Conservation (phyloP, 495 filamentous ascomycete genomes). For the Podospora didyma region DNA sequence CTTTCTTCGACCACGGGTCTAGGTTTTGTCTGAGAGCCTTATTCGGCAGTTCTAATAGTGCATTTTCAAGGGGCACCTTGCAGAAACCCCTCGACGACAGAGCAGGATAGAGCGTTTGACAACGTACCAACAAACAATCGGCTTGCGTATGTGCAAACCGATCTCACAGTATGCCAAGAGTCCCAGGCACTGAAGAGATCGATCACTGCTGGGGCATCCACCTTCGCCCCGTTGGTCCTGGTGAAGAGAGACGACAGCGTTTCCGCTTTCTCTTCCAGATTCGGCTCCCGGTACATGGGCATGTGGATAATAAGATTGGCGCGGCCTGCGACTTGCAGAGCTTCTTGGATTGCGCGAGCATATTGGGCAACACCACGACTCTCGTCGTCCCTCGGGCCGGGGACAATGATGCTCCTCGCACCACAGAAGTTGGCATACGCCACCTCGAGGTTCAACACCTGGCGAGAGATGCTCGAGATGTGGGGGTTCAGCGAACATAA, state of each 20-base stretch:
- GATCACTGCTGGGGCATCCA: slow-evolving; percentile 31
- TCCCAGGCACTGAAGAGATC: slow-evolving; percentile 83
- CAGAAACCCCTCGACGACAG: too few species aligned
- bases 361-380: slow-evolving; percentile 58
- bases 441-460: slow-evolving; percentile 85
- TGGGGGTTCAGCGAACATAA: slow-evolving; percentile 77
- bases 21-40: too few species aligned
- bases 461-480: slow-evolving; percentile 76
- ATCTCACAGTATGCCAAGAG: slow-evolving; percentile 84
- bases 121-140: slow-evolving; percentile 83
- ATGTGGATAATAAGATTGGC: slow-evolving; percentile 77
- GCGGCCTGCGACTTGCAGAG: slow-evolving; percentile 64
- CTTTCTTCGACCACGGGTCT: too few species aligned
- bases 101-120: not conserved
- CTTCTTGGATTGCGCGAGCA: slow-evolving; percentile 80
- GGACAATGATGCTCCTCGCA: slow-evolving; percentile 74
- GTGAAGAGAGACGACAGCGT: slow-evolving; percentile 34
- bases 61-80: too few species aligned
- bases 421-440: slow-evolving; percentile 95
- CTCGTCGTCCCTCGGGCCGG: slow-evolving; percentile 58
- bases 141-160: slow-evolving; percentile 78
- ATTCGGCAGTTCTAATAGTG: too few species aligned
- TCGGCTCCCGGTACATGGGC: slow-evolving; percentile 64
- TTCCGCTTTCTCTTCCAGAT: slow-evolving; percentile 35
- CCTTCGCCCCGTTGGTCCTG: slow-evolving; percentile 13